Conservation (phyloP, 148 eudicot species). For the Arbutus unedo region DNA sequence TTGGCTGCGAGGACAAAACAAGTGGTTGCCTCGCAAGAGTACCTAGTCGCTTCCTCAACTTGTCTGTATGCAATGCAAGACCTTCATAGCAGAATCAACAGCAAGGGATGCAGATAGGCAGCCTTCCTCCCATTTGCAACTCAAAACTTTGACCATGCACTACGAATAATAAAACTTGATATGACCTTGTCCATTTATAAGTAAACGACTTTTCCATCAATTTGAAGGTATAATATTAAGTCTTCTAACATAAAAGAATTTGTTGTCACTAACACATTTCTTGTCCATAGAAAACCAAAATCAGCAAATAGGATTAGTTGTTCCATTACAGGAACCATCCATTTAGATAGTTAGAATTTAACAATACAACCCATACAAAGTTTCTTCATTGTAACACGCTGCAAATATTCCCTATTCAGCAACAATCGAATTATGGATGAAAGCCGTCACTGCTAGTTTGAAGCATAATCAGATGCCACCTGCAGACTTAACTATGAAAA, state of each 20-base stretch:
- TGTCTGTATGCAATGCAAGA: neutral
- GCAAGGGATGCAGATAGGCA: neutral
- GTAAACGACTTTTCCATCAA: neutral
- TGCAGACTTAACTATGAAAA: neutral
- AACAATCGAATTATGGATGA: neutral
- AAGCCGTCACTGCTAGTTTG: neutral
- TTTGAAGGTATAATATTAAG: neutral
- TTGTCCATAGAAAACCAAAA: neutral
- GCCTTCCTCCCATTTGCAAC: neutral
- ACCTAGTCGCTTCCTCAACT: neutral
- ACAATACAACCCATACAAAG: neutral
- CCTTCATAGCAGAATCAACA: neutral
- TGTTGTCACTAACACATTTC: neutral
- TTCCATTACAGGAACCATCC: neutral
- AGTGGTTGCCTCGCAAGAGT: neutral
- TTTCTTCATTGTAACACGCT: neutral
- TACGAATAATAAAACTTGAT: too few species aligned
- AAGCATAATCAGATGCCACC: neutral
- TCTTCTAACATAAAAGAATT: neutral
- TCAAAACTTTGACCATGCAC: neutral
- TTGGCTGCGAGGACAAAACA: too few species aligned
- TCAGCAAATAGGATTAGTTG: neutral
- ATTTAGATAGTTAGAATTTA: neutral
- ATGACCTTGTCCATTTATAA: neutral
- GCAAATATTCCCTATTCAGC: neutral